Conservation (phyloP, 441 rosid species). For the Gossypium davidsonii region DNA sequence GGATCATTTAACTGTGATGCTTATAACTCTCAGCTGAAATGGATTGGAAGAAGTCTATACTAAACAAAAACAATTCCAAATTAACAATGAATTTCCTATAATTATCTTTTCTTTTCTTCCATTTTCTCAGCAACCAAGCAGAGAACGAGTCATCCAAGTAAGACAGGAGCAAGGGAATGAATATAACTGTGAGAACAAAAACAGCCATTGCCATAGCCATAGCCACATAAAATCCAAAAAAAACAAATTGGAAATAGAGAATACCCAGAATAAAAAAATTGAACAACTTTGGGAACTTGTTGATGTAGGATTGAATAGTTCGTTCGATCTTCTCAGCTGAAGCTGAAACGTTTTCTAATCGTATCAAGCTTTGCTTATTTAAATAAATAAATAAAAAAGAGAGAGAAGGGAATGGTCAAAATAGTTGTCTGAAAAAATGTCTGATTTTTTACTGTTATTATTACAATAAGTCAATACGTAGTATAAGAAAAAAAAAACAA, state of each 20-base stretch:
- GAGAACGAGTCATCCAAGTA: background rate
- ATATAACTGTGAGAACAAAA: background rate
- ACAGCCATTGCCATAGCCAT: background rate
- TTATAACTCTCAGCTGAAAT: background rate
- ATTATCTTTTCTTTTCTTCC: background rate
- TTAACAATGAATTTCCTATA: background rate
- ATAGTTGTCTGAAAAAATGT: background rate
- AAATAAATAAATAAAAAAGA: background rate
- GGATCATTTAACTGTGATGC: background rate
- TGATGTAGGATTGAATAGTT: background rate
- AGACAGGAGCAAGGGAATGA: background rate
- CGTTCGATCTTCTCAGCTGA: constrained; percentile 1
- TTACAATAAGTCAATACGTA: background rate
- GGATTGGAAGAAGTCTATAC: background rate
- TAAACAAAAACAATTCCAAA: background rate
- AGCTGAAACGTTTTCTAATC: background rate
- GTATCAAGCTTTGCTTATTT: background rate
- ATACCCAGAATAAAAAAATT: constrained; percentile 1
- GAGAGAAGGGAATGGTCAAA: background rate
- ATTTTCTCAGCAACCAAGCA: background rate
- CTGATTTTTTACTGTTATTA: background rate
- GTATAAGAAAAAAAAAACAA: background rate
- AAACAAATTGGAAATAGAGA: background rate
- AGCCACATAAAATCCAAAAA: background rate
- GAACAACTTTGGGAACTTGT: background rate